Evolutionary conservation across 495 filamentous ascomycete genomes (phyloP), one percentile per base, ranked within the genome.

Genomic region (Hyphodiscus hymeniophilus): DNA sequence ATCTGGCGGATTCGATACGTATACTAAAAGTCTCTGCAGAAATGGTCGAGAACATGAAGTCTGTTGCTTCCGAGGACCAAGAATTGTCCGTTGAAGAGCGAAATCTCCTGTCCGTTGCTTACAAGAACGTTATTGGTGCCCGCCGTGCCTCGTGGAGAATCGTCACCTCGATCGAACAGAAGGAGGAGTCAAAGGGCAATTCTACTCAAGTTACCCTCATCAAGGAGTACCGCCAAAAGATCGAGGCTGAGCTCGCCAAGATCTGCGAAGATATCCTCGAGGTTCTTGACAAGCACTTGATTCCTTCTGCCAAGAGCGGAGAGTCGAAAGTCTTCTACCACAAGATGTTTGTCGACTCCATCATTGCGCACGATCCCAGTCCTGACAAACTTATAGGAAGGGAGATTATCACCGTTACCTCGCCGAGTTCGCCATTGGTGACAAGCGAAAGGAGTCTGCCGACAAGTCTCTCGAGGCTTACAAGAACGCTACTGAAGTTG

Each of bases 31-130:
- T 41, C 38, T 35, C 45, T 49, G 45, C 72, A 98, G 92, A 98
- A 71, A 98, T 98, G 92, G 92, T 98, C 52, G 94, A 97, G 79
- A 96, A 97, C 84, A 98, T 98, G 92, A 98, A 98, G 81, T 81
- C 85, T 59, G 94, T 98, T 62, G 92, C 92, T 58, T 90, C 88
- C 50, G 87, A 91, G 65, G 85, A 95, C 68, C 89, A 91, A 72
- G 94, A 97, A 69, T 87, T 98, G 54, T 91, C 89, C 54, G 92
- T 98, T 58, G 94, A 98, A 75, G 92, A 98, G 81, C 85, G 92
- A 63, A 98, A 98, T 75, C 87, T 98, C 42, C 85, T 98, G 48
- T 97, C 94, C 38, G 92, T 98, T 57, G 92, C 92, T 66, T 98
- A 98, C 82, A 98, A 98, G 87, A 98, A 98, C 76, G 92, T 98